Percentiles rank a stretch among this genome's conserved stretches.
Conservation (phyloP, 495 filamentous ascomycete genomes). For the Neurospora sp. region DNA sequence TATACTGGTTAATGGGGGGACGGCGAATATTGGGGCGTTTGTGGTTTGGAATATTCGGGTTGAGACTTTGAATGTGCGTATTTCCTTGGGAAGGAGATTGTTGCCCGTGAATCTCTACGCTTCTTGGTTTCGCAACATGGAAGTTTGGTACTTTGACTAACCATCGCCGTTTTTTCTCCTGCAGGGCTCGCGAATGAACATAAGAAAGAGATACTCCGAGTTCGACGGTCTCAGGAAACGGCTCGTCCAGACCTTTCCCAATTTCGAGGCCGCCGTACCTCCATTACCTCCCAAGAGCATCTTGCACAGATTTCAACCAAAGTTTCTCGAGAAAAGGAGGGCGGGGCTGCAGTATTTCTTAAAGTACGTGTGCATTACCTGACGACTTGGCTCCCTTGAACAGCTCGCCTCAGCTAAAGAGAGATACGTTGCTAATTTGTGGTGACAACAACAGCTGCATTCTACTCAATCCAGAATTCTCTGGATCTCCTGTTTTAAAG, state of each 20-base stretch:
- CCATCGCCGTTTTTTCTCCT: not conserved
- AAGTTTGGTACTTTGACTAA: not conserved
- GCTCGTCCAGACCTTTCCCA: constrained; percentile 43
- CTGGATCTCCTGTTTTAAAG: constrained; percentile 43
- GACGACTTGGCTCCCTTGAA: not conserved
- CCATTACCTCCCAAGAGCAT: constrained; percentile 46
- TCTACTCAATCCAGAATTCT: constrained; percentile 47
- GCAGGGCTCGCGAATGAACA: constrained; percentile 43
- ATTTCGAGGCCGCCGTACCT: constrained; percentile 44
- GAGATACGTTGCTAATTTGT: not conserved
- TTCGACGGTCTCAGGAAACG: constrained; percentile 42
- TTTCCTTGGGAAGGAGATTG: not conserved
- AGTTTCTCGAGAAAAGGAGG: constrained; percentile 43
- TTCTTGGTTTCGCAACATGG: not conserved
- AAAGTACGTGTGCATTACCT: constrained; percentile 27
- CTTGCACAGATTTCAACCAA: constrained; percentile 41
- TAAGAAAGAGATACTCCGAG: constrained; percentile 50
- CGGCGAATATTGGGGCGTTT: constrained; percentile 45
- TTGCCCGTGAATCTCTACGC: not conserved
- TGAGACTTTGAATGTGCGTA: constrained; percentile 38
- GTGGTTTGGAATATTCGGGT: constrained; percentile 47
- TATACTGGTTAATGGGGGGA: constrained; percentile 39
- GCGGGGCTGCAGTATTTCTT: constrained; percentile 46
- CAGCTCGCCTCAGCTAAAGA: not conserved
- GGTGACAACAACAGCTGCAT: constrained; percentile 33